phyloP scores from a whole-genome alignment of 2,329 filamentous ascomycete species.

The Mariannaea elegans region DNA sequence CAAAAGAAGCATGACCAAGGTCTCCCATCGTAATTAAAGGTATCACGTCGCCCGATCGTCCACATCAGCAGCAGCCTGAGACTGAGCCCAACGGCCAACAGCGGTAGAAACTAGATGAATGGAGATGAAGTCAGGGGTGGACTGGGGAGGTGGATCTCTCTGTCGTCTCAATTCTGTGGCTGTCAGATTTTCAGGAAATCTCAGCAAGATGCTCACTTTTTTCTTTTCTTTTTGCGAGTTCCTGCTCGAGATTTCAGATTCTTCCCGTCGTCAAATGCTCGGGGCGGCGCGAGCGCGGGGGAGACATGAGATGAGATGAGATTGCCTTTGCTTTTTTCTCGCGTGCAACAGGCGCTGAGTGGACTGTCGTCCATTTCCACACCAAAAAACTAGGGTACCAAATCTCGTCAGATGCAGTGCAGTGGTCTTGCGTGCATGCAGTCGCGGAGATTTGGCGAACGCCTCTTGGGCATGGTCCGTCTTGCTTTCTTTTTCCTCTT shows the following conservation, averaged over 20 bases:
- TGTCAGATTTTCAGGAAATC: conserved; percentile 23
- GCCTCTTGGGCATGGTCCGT: background rate
- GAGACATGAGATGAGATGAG: background rate
- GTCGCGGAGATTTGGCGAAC: conserved; percentile 16
- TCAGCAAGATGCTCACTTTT: conserved; percentile 15
- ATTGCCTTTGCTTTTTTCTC: conserved; percentile 2
- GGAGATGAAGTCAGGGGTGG: conserved; percentile 11
- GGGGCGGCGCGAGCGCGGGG: background rate
- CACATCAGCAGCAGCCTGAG: conserved; percentile 1
- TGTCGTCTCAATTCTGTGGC: conserved; percentile 13
- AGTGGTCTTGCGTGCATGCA: conserved; percentile 19
- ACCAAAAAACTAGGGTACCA: background rate
- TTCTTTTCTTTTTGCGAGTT: conserved; percentile 21
- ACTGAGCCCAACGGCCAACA: background rate
- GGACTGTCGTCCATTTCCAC: conserved; percentile 1
- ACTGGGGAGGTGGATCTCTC: background rate
- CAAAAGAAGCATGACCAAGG: conserved; percentile 1
- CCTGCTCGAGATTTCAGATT: conserved; percentile 2
- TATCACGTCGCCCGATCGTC: conserved; percentile 8
- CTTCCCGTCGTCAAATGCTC: conserved; percentile 4
- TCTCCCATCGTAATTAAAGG: conserved; percentile 13
- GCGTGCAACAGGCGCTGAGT: conserved; percentile 1
- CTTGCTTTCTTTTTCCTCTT: background rate
- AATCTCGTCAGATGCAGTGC: conserved; percentile 11
- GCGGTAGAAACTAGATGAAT: background rate